A percentile compares a stretch with the other conserved stretches of the same genome.
Evolutionary conservation across 176 grass and related monocot species (phyloP).

Genomic region (Saccharum spontaneum): DNA sequence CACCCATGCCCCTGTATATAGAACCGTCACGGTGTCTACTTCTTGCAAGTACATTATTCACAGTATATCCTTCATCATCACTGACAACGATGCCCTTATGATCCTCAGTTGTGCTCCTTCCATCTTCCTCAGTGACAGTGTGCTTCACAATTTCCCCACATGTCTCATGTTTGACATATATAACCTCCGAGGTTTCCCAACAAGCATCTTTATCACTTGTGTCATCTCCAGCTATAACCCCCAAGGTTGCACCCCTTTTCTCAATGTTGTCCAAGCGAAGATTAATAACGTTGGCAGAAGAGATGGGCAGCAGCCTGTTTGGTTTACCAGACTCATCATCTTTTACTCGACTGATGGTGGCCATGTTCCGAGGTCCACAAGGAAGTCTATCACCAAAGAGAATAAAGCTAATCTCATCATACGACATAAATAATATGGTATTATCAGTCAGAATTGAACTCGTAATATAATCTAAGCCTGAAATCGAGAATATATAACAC

Average conservation of each 20-base stretch:
- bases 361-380: background rate
- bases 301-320: background rate
- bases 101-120: background rate
- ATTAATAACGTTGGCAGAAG: background rate
- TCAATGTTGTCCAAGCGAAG: background rate
- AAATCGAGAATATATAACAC: too few species aligned
- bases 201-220: background rate
- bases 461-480: too few species aligned
- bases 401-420: background rate
- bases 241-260: background rate
- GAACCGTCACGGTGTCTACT: constrained; percentile 15
- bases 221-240: background rate
- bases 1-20: background rate
- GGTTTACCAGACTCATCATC: background rate
- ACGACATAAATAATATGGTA: background rate
- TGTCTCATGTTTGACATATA: background rate
- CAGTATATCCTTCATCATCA: background rate
- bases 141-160: background rate
- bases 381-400: background rate
- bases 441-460: too few species aligned
- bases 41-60: background rate
- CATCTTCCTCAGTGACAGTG: background rate
- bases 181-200: background rate
- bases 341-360: background rate
- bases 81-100: background rate